These are phyloP conservation scores for Podosphaera fusca DNA, from an alignment of 2,329 filamentous ascomycete species.

Conservation along the genomic window DNA sequence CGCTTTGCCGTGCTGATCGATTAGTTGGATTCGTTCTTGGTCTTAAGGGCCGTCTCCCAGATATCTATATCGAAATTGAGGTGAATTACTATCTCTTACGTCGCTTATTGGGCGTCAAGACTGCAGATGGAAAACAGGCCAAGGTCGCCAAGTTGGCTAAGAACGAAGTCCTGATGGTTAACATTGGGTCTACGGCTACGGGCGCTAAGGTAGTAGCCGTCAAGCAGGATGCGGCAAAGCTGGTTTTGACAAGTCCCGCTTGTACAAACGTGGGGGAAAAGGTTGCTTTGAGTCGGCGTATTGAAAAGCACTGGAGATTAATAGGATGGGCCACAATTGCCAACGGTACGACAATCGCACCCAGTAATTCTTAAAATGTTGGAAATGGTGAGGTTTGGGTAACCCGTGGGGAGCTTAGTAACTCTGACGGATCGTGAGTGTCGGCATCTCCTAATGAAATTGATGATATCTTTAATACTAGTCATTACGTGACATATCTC, in stretches of 20 bases:
- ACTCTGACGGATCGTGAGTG: too few relatives aligned
- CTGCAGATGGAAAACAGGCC: constrained; percentile 93
- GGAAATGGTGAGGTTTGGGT: too few relatives aligned
- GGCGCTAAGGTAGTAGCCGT: constrained; percentile 94
- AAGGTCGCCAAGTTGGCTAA: constrained; percentile 97
- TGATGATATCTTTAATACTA: too few relatives aligned
- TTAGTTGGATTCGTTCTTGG: constrained; percentile 94
- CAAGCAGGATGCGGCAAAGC: constrained; percentile 91
- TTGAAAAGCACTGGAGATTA: constrained; percentile 97
- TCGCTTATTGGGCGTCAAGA: constrained; percentile 85
- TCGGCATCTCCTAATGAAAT: too few relatives aligned
- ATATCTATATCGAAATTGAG: constrained; percentile 96
- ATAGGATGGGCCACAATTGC: constrained; percentile 60
- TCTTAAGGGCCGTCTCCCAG: constrained; percentile 75
- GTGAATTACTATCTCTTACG: constrained; percentile 98
- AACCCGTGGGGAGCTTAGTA: too few relatives aligned
- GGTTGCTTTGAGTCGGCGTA: constrained; percentile 85
- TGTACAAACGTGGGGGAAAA: constrained; percentile 97
- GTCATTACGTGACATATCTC: too few relatives aligned
- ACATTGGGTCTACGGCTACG: constrained; percentile 92
- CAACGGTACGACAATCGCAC: constrained; percentile 16
- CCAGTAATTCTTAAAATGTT: constrained; percentile 11
- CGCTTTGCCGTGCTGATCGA: constrained; percentile 94
- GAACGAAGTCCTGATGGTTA: constrained; percentile 99
- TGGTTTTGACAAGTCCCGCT: constrained; percentile 75